These are phyloP conservation scores for Phytophthora kernoviae DNA, from an alignment of 352 stramenopile species.

Conservation along the genomic window DNA sequence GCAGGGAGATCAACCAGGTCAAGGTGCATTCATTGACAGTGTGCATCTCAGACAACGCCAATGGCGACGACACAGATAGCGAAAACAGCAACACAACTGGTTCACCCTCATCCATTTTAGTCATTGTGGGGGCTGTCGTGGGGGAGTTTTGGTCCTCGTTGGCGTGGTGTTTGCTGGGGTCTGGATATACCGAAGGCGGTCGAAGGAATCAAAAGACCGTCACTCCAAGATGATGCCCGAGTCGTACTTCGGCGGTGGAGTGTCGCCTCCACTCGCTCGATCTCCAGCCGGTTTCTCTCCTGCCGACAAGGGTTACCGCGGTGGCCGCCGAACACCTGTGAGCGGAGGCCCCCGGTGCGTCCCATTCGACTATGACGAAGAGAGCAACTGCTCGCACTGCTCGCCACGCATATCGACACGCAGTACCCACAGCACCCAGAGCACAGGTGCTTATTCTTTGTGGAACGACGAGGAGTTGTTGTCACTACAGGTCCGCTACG, in stretches of 20 bases:
- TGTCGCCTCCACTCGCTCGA: constrained; percentile 37
- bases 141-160: constrained; percentile 42
- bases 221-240: constrained; percentile 27
- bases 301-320: constrained; percentile 30
- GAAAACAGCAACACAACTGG: constrained; percentile 15
- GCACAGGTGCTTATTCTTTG: constrained; percentile 45
- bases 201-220: constrained; percentile 1
- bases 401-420: constrained; percentile 40
- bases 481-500: constrained; percentile 45
- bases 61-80: constrained; percentile 16
- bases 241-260: constrained; percentile 37
- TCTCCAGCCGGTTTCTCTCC: constrained; percentile 1
- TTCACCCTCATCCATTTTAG: constrained; percentile 17
- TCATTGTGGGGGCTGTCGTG: constrained; percentile 41
- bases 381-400: constrained; percentile 11
- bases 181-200: constrained; percentile 26
- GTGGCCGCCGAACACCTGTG: constrained; percentile 25
- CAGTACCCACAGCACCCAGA: constrained; percentile 41
- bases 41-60: constrained; percentile 31
- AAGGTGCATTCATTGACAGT: constrained; percentile 34
- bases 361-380: constrained; percentile 25
- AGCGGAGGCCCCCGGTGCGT: constrained; percentile 25
- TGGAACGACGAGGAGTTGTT: constrained; percentile 66
- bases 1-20: constrained; percentile 17
- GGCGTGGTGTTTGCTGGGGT: constrained; percentile 17